Evolutionary conservation across 768 basidiomycete species (phyloP), one percentile per base, ranked within the genome.

Genomic region (Boletus sp.): DNA sequence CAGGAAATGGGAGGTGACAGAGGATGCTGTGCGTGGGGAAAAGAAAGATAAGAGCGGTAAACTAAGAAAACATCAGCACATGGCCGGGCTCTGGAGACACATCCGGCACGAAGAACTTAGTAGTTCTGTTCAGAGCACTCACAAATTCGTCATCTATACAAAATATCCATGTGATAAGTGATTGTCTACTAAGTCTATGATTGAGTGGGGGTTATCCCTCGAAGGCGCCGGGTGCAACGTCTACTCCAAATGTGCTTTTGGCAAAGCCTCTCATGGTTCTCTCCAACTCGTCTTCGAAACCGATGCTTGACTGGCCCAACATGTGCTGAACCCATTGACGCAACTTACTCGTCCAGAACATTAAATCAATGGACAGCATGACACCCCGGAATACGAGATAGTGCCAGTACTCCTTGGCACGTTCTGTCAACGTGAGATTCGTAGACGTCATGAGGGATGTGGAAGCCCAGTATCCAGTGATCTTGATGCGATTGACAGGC

Each of bases 401-500:
- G 48, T 81, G 75, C 69, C 74, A 80, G 62, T 80, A 80, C 64
- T 86, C 85, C 38, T 66, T 67, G 2, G 81, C 35, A 5, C 81
- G 77, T 41, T 75, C 68, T 4, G 61, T 47, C 43, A 81, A 54
- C 15, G 75, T 58, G 32, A 83, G 75, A 54, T 77, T 61, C 15
- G 74, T 60, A 29, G 75, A 71, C n/a, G 73, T 71, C 10, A 77
- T 71, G 6, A 88, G 76, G 5, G 88, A 86, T 23, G 79, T 77
- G 5, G 90, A 85, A 27, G 91, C 93, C 82, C 84, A 91, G 66
- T 81, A 82, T 0, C 89, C 93, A 0, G 88, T 91, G 50, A 95
- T 88, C 69, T 92, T 93, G 72, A 97, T 86, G 19, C 93, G 83
- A 65, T 95, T 94, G 1, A 93, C 88, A 0, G 93, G 93, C 3